Evolutionary conservation across 352 stramenopile genomes (phyloP), one percentile per base, ranked within the genome.

Genomic region (Globisporangium acanthophoron): DNA sequence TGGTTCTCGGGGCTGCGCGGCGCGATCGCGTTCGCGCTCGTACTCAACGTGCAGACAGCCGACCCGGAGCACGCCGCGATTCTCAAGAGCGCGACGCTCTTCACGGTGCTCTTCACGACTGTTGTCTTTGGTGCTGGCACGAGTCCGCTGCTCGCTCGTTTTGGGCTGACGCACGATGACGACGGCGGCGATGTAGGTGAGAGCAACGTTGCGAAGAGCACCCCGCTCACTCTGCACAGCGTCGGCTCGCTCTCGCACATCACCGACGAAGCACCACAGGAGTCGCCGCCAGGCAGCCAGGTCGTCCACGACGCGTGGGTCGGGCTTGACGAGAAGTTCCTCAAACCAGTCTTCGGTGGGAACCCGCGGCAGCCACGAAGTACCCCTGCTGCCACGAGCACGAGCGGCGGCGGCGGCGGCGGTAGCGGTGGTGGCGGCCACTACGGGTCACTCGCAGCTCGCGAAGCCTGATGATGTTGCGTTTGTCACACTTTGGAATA

Each of bases 1-100:
- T 98, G 89, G 88, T 98, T 98, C 60, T 86, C 89, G 1, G 94
- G 94, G 16, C 64, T 98, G 20, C 85, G 94, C 37, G 94, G 94
- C 3, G 91, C 94, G 12, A 96, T 98, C 43, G 91, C 92, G 0
- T 98, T 97, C 60, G 89, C 90, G 24, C 76, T 96, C 37, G 78
- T 77, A n/a, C 57, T 78, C 5, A 78, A 76, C 46, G 62, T 75
- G 8, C 47, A 61, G 31, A 71, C 54, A 0, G 18, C 45, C 8
- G 45, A 54, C 39, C 70, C 40, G 5, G 41, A 66, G 40, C 76
- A 86, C 47, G 62, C 54, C 1, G 71, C 71, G 12, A 70, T 81
- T n/a, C 54, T 86, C 52, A 64, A 76, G 58, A 80, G 67, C 29
- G 70, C 72, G 18, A 85, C 76, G 13, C 58, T 87, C 29, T 84